phyloP scores from a whole-genome alignment of 306 rosid genomes.

The Crataegus laevigata region DNA sequence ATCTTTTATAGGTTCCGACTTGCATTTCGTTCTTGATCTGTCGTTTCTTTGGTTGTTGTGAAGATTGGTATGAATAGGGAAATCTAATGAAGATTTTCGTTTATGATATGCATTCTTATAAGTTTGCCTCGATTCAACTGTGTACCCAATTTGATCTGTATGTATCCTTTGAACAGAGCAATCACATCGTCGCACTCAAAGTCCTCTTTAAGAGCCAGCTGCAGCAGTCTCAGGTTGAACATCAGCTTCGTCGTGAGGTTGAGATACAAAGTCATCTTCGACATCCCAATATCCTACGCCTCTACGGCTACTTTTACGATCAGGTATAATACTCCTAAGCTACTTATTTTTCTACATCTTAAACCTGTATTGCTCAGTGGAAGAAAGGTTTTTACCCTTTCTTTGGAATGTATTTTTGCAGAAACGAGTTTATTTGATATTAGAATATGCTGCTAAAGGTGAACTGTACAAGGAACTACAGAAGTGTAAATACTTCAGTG shows the following conservation, averaged over 20 bases:
- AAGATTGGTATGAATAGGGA: neutral
- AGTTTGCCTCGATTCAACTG: neutral
- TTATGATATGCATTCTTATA: neutral
- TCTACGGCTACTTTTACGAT: conserved; percentile 92
- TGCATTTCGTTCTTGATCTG: neutral
- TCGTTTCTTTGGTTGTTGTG: neutral
- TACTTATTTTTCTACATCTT: neutral
- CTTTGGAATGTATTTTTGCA: conserved; percentile 25
- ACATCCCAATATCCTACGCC: conserved; percentile 86
- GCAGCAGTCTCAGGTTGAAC: conserved; percentile 99
- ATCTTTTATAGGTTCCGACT: neutral
- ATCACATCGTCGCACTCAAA: conserved; percentile 88
- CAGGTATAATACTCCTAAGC: conserved; percentile 43
- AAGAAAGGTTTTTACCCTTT: conserved; percentile 2
- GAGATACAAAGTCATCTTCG: conserved; percentile 98
- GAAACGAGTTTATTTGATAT: conserved; percentile 90
- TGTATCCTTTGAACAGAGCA: conserved; percentile 59
- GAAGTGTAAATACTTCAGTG: conserved; percentile 92
- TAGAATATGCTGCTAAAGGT: conserved; percentile 97
- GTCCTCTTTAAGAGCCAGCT: conserved; percentile 94
- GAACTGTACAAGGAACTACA: conserved; percentile 98
- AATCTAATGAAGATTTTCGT: neutral
- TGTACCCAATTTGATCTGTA: conserved; percentile 1
- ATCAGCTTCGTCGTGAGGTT: conserved; percentile 94
- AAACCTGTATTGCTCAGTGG: neutral